These are phyloP conservation scores for Tuctoria greenei DNA, from an alignment of 176 grass and related monocot species.

Conservation along the genomic window DNA sequence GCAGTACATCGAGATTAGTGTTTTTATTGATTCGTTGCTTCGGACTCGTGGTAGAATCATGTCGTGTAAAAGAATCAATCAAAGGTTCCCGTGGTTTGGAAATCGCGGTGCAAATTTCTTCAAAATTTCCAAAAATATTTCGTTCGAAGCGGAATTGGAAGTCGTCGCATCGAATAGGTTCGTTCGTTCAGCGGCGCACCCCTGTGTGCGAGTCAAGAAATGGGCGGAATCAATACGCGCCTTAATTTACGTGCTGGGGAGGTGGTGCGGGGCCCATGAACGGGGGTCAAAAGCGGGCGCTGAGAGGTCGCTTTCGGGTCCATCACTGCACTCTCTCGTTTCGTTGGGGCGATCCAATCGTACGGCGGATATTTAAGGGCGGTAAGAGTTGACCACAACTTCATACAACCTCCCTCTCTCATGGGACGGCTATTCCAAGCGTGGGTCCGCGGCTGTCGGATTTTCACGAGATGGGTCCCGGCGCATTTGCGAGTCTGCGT, in stretches of 20 bases:
- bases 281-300: slow-evolving; percentile 15
- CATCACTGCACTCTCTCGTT: background rate
- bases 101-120: no score
- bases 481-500: no score
- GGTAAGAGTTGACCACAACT: background rate
- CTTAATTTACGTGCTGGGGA: slow-evolving; percentile 16
- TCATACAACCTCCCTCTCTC: no score
- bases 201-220: slow-evolving; percentile 5
- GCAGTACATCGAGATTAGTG: background rate
- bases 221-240: background rate
- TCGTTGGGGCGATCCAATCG: background rate
- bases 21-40: slow-evolving; percentile 15
- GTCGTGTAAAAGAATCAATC: slow-evolving; percentile 21
- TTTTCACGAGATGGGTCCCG: no score
- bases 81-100: background rate
- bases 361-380: background rate
- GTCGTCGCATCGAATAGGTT: background rate
- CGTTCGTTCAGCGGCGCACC: no score
- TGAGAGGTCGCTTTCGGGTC: slow-evolving; percentile 25
- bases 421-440: no score
- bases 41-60: background rate
- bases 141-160: background rate
- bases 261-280: background rate
- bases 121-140: no score
- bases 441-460: no score